Evolutionary conservation across 2,329 filamentous ascomycete species (phyloP).

Genomic region (Xylariaceae sp.): DNA sequence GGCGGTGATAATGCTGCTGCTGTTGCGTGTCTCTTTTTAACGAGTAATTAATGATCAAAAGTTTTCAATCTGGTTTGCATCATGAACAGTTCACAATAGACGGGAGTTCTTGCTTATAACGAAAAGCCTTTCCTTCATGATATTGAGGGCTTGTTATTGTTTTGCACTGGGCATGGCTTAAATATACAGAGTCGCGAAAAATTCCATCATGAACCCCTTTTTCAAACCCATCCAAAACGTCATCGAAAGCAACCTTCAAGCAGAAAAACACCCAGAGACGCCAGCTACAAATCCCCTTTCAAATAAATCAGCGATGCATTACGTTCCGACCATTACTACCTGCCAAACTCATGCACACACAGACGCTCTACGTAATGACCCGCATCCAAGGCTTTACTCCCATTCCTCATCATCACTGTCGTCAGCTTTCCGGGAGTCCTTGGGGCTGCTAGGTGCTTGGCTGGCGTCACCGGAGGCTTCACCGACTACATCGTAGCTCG

Average conservation of each 20-base stretch:
- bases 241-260: constrained; percentile 2
- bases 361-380: neutral
- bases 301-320: constrained; percentile 7
- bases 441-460: constrained; percentile 65
- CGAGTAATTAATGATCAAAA: constrained; percentile 1
- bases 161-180: neutral
- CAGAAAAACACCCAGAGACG: constrained; percentile 11
- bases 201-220: constrained; percentile 5
- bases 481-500: constrained; percentile 90
- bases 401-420: constrained; percentile 39
- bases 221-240: constrained; percentile 15
- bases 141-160: neutral
- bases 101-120: neutral
- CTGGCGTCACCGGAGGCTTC: constrained; percentile 70
- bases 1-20: constrained; percentile 37
- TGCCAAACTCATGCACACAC: neutral
- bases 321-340: constrained; percentile 4
- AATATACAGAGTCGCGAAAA: constrained; percentile 26
- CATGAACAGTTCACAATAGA: neutral
- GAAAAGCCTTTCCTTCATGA: too few relatives aligned
- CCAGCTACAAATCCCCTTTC: constrained; percentile 10
- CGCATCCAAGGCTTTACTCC: constrained; percentile 25
- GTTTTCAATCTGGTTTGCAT: neutral
- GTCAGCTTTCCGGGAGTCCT: constrained; percentile 51
- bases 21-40: neutral